phyloP scores from a whole-genome alignment of 768 basidiomycete species.

The Boletus fagicola region DNA sequence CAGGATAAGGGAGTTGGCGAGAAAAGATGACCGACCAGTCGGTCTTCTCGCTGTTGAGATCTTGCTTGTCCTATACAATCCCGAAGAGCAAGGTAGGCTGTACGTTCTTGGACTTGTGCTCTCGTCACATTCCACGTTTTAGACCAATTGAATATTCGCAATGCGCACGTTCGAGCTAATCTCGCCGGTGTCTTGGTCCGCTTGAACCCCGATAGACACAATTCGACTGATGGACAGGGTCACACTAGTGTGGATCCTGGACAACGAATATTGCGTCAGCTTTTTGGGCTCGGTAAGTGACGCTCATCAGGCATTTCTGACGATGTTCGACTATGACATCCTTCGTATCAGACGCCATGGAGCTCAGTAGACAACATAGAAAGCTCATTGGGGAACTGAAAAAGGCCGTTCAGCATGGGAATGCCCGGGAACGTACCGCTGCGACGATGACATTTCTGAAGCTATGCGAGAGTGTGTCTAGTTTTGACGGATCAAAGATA shows the following conservation, averaged over 20 bases:
- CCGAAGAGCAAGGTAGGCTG: conserved; percentile 1
- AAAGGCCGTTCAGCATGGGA: neutral
- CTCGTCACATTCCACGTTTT: neutral
- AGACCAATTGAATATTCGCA: conserved; percentile 11
- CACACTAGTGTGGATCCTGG: neutral
- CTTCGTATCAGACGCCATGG: conserved; percentile 1
- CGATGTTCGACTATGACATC: neutral
- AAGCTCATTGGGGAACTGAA: conserved; percentile 15
- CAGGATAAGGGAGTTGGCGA: conserved; percentile 16
- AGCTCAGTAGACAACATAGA: conserved; percentile 1
- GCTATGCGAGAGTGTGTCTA: conserved; percentile 19
- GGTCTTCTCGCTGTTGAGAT: conserved; percentile 24
- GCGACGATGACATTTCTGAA: conserved; percentile 24
- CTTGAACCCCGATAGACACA: neutral
- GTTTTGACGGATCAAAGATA: neutral
- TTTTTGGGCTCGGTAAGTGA: conserved; percentile 23
- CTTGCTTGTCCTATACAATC: conserved; percentile 13
- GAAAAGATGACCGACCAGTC: conserved; percentile 5
- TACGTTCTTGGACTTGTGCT: neutral
- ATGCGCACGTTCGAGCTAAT: conserved; percentile 15
- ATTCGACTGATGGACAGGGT: neutral
- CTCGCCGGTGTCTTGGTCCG: conserved; percentile 16
- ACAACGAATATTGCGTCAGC: conserved; percentile 1
- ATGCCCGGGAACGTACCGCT: conserved; percentile 21
- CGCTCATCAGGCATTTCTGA: neutral